Conservation (phyloP, 176 grass and related monocot genomes). For the Coix lacrymajobi region DNA sequence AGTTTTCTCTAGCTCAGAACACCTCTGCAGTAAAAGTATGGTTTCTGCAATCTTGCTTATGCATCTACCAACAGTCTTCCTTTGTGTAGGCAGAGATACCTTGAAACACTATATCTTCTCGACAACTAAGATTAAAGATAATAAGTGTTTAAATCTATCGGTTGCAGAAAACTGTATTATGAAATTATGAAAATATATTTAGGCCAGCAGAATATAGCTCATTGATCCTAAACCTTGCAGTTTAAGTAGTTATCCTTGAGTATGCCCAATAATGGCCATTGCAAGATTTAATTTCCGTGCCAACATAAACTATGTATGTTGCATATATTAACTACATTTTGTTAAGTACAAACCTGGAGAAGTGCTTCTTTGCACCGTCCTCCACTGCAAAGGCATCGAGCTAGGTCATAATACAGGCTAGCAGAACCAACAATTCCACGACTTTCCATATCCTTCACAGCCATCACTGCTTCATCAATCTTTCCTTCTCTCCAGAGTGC, state of each 20-base stretch:
- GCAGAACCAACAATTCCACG: conserved; percentile 87
- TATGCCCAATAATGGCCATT: conserved; percentile 4
- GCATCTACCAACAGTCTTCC: neutral
- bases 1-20: neutral
- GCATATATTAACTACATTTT: conserved; percentile 14
- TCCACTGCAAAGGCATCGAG: conserved; percentile 85
- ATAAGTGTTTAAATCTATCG: neutral
- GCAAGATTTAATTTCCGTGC: neutral
- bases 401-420: conserved; percentile 96
- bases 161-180: neutral
- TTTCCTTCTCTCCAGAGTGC: conserved; percentile 94
- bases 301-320: conserved; percentile 6
- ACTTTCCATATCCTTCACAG: conserved; percentile 94
- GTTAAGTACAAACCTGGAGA: conserved; percentile 56
- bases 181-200: neutral
- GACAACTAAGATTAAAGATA: neutral
- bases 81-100: neutral
- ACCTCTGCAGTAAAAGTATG: conserved; percentile 4
- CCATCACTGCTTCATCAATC: conserved; percentile 69
- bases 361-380: conserved; percentile 88
- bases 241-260: conserved; percentile 12
- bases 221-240: neutral
- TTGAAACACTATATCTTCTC: conserved; percentile 9
- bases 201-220: neutral
- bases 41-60: neutral